Conservation (phyloP, 768 basidiomycete species). For the Agaricus subrufescens region DNA sequence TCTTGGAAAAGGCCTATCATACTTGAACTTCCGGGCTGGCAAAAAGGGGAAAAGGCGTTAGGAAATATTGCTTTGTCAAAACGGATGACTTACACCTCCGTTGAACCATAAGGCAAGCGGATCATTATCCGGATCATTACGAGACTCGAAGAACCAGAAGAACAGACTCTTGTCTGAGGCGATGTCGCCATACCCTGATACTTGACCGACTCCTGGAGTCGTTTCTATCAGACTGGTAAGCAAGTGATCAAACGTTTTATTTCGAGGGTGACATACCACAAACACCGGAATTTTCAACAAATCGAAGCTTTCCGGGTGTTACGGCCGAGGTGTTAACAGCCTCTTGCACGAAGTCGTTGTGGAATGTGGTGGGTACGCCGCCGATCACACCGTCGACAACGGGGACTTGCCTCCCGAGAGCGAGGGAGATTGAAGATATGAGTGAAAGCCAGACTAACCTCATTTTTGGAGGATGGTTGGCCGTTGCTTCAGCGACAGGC, state of each 20-base stretch:
- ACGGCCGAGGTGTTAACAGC: constrained; percentile 18
- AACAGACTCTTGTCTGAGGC: constrained; percentile 54
- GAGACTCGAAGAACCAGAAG: constrained; percentile 69
- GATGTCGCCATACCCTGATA: constrained; percentile 62
- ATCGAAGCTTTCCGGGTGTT: constrained; percentile 46
- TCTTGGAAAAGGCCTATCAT: constrained; percentile 72
- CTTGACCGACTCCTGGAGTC: constrained; percentile 55
- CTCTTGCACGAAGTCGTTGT: constrained; percentile 12
- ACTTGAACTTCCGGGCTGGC: constrained; percentile 49
- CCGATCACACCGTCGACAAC: constrained; percentile 46
- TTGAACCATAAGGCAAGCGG: constrained; percentile 69
- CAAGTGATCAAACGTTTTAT: background rate
- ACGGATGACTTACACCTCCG: constrained; percentile 40
- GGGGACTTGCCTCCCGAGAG: constrained; percentile 37
- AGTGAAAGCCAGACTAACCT: background rate
- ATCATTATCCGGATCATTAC: constrained; percentile 55
- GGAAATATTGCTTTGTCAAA: background rate
- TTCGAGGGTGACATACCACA: constrained; percentile 37
- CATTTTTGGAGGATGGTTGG: background rate
- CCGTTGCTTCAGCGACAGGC: background rate
- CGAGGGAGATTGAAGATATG: background rate
- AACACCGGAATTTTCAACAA: constrained; percentile 56
- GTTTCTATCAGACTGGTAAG: constrained; percentile 35
- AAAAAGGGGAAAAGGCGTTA: background rate
- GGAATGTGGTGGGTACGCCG: constrained; percentile 28